Evolutionary conservation across 495 filamentous ascomycete species (phyloP).

Genomic region (Neurospora hispaniola): DNA sequence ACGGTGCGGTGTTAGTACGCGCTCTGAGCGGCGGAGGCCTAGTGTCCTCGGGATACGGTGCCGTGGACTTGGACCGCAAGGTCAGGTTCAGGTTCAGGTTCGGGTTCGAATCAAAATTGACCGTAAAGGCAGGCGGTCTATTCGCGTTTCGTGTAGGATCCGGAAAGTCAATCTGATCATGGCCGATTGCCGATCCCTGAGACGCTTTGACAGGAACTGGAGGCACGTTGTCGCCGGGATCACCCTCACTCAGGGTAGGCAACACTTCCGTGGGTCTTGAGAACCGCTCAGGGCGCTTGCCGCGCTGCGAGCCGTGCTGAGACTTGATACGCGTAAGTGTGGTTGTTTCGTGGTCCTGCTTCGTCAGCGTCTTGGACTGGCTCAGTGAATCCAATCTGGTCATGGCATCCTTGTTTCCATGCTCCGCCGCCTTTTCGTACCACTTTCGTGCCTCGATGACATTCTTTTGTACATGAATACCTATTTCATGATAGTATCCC

Average conservation of each 20-base stretch:
- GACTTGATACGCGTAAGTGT: constrained; percentile 87
- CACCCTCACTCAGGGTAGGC: constrained; percentile 37
- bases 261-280: constrained; percentile 34
- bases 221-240: constrained; percentile 3
- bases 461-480: constrained; percentile 73
- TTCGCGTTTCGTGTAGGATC: constrained; percentile 42
- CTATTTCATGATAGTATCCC: constrained; percentile 96
- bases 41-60: constrained; percentile 58
- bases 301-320: constrained; percentile 76
- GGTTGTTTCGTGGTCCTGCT: constrained; percentile 84
- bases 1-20: constrained; percentile 31
- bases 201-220: constrained; percentile 10
- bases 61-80: constrained; percentile 38
- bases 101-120: constrained; percentile 24
- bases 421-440: constrained; percentile 83
- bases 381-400: constrained; percentile 75
- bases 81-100: constrained; percentile 29
- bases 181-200: constrained; percentile 18
- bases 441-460: constrained; percentile 74
- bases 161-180: constrained; percentile 53
- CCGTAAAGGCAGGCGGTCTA: constrained; percentile 35
- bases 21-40: constrained; percentile 32
- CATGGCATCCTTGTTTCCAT: constrained; percentile 84
- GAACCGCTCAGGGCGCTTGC: constrained; percentile 57
- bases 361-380: constrained; percentile 75